Evolutionary conservation across 2,329 filamentous ascomycete genomes (phyloP).

Genomic region (Chrysoporthe puriensis): DNA sequence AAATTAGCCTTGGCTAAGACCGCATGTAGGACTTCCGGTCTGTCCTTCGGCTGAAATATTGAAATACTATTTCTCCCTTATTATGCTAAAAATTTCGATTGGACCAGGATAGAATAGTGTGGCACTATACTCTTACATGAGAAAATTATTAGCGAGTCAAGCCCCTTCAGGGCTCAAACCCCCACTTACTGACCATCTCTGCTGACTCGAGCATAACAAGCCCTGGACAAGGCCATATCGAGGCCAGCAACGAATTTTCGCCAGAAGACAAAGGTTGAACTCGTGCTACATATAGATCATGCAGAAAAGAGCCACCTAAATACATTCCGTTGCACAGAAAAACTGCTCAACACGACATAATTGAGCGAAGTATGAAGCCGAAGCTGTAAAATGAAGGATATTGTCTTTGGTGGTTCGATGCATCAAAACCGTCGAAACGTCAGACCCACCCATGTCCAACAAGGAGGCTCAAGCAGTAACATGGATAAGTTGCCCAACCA

Average conservation of each 20-base stretch:
- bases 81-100: too few relatives aligned
- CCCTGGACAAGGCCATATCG: not conserved
- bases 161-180: not conserved
- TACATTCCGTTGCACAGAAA: not conserved
- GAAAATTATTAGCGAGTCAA: not conserved
- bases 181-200: not conserved
- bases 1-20: not conserved
- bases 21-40: not conserved
- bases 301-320: too few relatives aligned
- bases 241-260: not conserved
- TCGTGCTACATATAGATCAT: not conserved
- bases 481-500: not conserved
- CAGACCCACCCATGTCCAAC: slow-evolving; percentile 11
- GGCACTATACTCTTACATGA: not conserved
- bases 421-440: slow-evolving; percentile 9
- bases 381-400: not conserved
- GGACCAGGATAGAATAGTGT: not conserved
- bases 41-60: not conserved
- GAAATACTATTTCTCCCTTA: not conserved
- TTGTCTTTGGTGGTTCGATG: not conserved
- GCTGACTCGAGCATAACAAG: not conserved
- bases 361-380: not conserved
- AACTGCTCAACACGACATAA: not conserved
- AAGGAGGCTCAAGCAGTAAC: slow-evolving; percentile 5
- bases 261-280: not conserved